Conservation (phyloP, 495 filamentous ascomycete genomes). For the Tuber aestivum region DNA sequence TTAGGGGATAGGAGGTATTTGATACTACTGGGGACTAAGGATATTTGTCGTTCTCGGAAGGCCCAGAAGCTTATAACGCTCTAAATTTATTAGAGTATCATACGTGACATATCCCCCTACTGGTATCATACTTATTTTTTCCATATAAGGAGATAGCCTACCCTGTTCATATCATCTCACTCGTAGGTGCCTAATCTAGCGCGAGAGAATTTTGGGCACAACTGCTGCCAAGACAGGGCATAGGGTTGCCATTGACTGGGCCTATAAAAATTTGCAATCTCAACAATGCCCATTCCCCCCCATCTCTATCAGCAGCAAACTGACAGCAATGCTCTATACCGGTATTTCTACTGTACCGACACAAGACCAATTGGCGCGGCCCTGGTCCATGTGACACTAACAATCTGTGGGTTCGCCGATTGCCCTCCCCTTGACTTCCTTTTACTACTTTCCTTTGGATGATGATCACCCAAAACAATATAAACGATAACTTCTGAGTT, state of each 20-base stretch:
- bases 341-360: not conserved
- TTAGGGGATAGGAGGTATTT: not conserved
- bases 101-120: not conserved
- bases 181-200: not conserved
- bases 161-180: not conserved
- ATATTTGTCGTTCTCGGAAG: not conserved
- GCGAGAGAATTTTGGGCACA: slow-evolving; percentile 15
- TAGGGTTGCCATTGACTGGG: slow-evolving; percentile 17
- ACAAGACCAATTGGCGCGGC: not conserved
- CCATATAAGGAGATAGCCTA: not conserved
- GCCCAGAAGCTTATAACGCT: not conserved
- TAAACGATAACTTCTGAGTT: slow-evolving; percentile 38
- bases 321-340: not conserved
- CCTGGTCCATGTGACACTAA: slow-evolving; percentile 3
- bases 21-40: not conserved
- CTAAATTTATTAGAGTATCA: not conserved
- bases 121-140: not conserved
- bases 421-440: slow-evolving; percentile 1
- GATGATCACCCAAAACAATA: slow-evolving; percentile 37
- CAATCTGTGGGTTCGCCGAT: slow-evolving; percentile 1
- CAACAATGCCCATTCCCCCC: not conserved
- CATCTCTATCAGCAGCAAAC: slow-evolving; percentile 6
- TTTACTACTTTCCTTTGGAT: slow-evolving; percentile 20
- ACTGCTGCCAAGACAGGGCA: slow-evolving; percentile 10
- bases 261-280: slow-evolving; percentile 22